Base-by-base conservation (phyloP, 2,329 filamentous ascomycete genomes). In the Neurospora sp. region DNA sequence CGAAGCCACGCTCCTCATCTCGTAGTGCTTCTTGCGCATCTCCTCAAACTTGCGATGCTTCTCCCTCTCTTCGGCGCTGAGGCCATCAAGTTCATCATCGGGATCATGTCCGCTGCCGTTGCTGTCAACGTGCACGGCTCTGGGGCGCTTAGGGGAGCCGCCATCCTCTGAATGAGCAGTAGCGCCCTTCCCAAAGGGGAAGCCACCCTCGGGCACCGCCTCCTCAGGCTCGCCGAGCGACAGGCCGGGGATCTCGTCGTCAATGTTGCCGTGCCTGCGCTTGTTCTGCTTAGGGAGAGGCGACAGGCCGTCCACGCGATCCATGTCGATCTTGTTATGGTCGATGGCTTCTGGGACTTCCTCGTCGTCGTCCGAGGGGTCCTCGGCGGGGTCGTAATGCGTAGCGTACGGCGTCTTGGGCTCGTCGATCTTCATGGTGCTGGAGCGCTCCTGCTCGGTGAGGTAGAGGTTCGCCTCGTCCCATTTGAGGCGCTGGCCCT, bases 351-450 rank as follows among this genome's bases (percentile, higher is more conserved):
- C 94, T 17, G 70, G 67, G 65, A 73, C 69, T 23, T 73, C 72
- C 37, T 91, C 89, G 69, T 91, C 89, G 77, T 97, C 90, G 73
- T 96, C 92, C 40, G 90, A 91, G 68, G 93, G 92, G 73, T 98
- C 95, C 77, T 97, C 93, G 57, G 89, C 80, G 4, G 94, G 93
- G 77, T 98, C 92, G 81, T 97, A 97, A 77, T 93, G 92, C 77
- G 91, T 91, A 41, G 93, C 96, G 79, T 95, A 99, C 4, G 96
- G 96, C 8, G 96, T 99, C 86, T 99, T 99, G 72, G 96, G 96
- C 83, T 99, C 96, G 74, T 93, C 92, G 74, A 99, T 99, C 85
- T 98, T 99, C 96, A 99, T 99, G 71, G 94, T 97, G 72, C 91
- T 91, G 71, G 90, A 93, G 81, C 92, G 94, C 81, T 98, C 93